These are phyloP conservation scores for Leishmania gerbilli DNA, from an alignment of 208 protist genomes.

Conservation along the genomic window DNA sequence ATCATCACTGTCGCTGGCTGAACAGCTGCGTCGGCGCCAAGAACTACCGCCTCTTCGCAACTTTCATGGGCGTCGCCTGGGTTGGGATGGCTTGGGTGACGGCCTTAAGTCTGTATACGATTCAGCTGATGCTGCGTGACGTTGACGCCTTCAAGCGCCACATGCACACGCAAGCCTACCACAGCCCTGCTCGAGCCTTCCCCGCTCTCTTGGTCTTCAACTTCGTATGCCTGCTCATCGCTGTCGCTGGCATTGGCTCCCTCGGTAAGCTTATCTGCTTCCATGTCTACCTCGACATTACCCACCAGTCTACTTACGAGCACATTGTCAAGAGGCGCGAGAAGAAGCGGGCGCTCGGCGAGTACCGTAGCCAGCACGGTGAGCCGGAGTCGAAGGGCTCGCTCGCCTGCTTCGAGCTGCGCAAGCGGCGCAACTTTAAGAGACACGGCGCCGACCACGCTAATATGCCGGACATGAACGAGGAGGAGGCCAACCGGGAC, in stretches of 20 bases:
- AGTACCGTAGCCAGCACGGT: conserved; percentile 20
- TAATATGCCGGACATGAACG: background rate
- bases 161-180: conserved; percentile 54
- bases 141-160: conserved; percentile 42
- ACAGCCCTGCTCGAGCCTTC: conserved; percentile 41
- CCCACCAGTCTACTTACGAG: conserved; percentile 71
- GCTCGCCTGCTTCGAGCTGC: conserved; percentile 45
- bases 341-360: conserved; percentile 44
- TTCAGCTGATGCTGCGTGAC: conserved; percentile 50
- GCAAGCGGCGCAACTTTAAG: conserved; percentile 79
- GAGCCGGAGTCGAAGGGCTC: conserved; percentile 10
- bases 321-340: conserved; percentile 75
- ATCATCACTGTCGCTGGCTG: conserved; percentile 94
- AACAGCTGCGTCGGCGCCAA: conserved; percentile 83
- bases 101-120: conserved; percentile 62
- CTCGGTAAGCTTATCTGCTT: conserved; percentile 79
- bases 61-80: conserved; percentile 74
- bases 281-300: conserved; percentile 70
- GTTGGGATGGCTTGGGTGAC: conserved; percentile 62
- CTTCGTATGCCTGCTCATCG: conserved; percentile 48
- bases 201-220: conserved; percentile 65
- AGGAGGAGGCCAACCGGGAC: background rate
- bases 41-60: conserved; percentile 83
- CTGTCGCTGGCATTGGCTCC: conserved; percentile 33
- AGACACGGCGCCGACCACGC: conserved; percentile 29